These are phyloP conservation scores for Talaromyces sp. DNA, from an alignment of 2,329 filamentous ascomycete species.

Conservation along the genomic window DNA sequence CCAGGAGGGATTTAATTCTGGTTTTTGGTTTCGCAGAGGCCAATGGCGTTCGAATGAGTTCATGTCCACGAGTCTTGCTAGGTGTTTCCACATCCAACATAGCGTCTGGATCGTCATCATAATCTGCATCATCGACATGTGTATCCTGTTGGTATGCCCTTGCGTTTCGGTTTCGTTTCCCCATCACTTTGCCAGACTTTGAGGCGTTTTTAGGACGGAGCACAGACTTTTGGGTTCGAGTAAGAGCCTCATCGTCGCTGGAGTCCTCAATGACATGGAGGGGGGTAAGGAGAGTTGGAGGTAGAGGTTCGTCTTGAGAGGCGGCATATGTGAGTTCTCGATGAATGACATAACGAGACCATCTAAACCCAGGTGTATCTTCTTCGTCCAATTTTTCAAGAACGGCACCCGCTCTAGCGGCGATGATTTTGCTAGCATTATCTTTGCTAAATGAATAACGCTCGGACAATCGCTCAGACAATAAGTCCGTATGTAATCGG, in stretches of 20 bases:
- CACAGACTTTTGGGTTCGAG: constrained; percentile 46
- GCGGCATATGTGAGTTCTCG: constrained; percentile 41
- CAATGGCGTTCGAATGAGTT: constrained; percentile 27
- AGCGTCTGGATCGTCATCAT: constrained; percentile 14
- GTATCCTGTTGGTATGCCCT: constrained; percentile 22
- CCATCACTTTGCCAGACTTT: constrained; percentile 43
- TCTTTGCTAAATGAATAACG: constrained; percentile 36
- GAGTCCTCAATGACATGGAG: constrained; percentile 39
- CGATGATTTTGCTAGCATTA: constrained; percentile 41
- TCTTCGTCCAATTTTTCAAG: constrained; percentile 42
- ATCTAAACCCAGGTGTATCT: constrained; percentile 39
- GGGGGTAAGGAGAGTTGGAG: constrained; percentile 36
- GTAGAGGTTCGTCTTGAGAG: constrained; percentile 29
- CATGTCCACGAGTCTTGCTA: constrained; percentile 26
- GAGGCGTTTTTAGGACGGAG: constrained; percentile 46
- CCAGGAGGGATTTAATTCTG: constrained; percentile 14
- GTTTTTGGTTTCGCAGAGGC: constrained; percentile 15
- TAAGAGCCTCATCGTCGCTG: constrained; percentile 36
- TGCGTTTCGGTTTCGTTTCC: constrained; percentile 44
- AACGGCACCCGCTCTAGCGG: constrained; percentile 35
- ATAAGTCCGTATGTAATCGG: constrained; percentile 40
- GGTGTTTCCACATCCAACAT: constrained; percentile 26
- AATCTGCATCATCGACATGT: constrained; percentile 28
- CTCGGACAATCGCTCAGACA: constrained; percentile 34
- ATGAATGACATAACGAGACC: constrained; percentile 47